These are phyloP conservation scores for Saturnispora galanensis DNA, from an alignment of 805 yeast genomes.

Conservation along the genomic window DNA sequence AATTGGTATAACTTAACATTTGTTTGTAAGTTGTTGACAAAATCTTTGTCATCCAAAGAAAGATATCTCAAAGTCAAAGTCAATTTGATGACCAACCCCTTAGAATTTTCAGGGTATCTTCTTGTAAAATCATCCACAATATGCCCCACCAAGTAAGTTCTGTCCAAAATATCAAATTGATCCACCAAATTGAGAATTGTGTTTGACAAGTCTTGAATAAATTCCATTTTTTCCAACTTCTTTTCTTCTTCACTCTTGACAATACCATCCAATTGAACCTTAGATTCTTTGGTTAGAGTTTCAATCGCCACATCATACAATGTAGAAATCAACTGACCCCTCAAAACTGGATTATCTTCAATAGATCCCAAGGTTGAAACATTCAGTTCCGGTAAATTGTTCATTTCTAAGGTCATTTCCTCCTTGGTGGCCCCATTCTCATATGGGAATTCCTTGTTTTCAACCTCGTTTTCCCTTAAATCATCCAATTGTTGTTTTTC, in stretches of 20 bases:
- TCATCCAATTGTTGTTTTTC: conserved; percentile 57
- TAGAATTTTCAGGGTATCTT: conserved; percentile 30
- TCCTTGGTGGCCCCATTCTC: conserved; percentile 21
- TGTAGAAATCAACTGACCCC: conserved; percentile 63
- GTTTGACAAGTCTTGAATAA: conserved; percentile 20
- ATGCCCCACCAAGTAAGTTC: conserved; percentile 57
- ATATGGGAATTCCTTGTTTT: conserved; percentile 12
- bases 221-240: background rate
- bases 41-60: conserved; percentile 28
- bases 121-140: conserved; percentile 44
- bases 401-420: conserved; percentile 56
- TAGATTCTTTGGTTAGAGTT: conserved; percentile 28
- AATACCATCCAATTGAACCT: conserved; percentile 16
- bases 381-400: conserved; percentile 73
- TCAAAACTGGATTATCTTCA: conserved; percentile 72
- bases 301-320: conserved; percentile 60
- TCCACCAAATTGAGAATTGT: conserved; percentile 52
- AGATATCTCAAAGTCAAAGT: conserved; percentile 57
- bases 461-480: conserved; percentile 32
- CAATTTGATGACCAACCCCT: conserved; percentile 41
- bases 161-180: conserved; percentile 57
- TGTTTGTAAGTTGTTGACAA: conserved; percentile 54
- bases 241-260: conserved; percentile 30
- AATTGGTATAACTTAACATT: conserved; percentile 65
- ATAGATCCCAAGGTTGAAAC: conserved; percentile 75